Evolutionary conservation across 768 basidiomycete species (phyloP), one percentile per base, ranked within the genome.

Genomic region (Tricholoma flavovirens): DNA sequence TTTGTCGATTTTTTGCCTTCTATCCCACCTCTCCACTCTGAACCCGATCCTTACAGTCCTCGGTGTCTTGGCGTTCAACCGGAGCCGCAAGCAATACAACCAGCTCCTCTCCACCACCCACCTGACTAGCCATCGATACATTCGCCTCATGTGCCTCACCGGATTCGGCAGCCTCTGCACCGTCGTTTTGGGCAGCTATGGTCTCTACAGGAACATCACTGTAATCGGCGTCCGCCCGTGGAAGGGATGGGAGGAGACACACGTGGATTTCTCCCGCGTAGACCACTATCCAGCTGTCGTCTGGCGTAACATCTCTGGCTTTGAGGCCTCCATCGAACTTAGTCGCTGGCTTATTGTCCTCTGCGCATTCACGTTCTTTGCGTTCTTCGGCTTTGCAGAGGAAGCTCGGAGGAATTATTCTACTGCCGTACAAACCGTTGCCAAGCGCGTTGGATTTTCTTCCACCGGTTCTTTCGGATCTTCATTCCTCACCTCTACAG

Each of bases 381-480:
- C 62, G 6, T 77, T 82, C 67, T 85, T 85, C 61, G 83, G 82
- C 5, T 76, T 83, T 36, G 77, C 75, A 0, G 71, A 71, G 21
- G 83, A 83, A 60, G 81, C 82, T 5, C 66, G 74, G 32, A 75
- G 69, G 59, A 67, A 76, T 58, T 83, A 84, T 58, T 55, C 62
- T 7, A 59, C 62, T 3, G 69, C 68, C 5, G 67, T 71, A 49
- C 30, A 49, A 30, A 69, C 69, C 7, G 66, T 78, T 12, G 66
- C 69, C 35, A 68, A 66, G 54, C 64, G 64, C 26, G 53, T 70
- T 19, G 69, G 71, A 22, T 38, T 63, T 14, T n/a, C 46, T 8
- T 60, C 59, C 5, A 62, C 61, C 26, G 46, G 52, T 24, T 56
- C 59, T 15, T 66, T 58, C 1, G 51, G 59, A 30, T 53, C 54